Evolutionary conservation across 2,329 filamentous ascomycete species (phyloP).

Genomic region (Cercospora sp.): DNA sequence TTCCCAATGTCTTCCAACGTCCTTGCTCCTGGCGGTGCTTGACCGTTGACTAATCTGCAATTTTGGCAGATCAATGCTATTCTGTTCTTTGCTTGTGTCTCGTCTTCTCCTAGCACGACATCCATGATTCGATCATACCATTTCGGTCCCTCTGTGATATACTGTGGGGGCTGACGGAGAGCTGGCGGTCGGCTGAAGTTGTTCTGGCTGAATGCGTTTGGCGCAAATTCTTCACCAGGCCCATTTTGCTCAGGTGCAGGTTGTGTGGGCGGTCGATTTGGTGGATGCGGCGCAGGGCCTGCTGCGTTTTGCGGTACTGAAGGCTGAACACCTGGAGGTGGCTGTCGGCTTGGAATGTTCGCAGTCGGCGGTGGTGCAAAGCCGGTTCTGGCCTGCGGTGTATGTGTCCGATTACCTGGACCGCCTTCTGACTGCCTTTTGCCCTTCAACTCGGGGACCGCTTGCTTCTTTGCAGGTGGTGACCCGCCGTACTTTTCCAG

Average conservation of each 20-base stretch:
- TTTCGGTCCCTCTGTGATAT: constrained; percentile 47
- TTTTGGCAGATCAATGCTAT: constrained; percentile 79
- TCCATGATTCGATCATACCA: constrained; percentile 98
- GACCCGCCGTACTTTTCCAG: constrained; percentile 88
- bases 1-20: constrained; percentile 74
- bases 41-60: constrained; percentile 90
- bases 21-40: constrained; percentile 84
- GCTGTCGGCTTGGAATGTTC: constrained; percentile 55
- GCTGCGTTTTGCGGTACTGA: constrained; percentile 14
- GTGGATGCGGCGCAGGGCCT: constrained; percentile 7
- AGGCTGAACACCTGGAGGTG: constrained; percentile 18
- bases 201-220: constrained; percentile 66
- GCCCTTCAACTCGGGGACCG: constrained; percentile 42
- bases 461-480: constrained; percentile 42
- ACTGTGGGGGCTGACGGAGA: constrained; percentile 25
- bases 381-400: constrained; percentile 54
- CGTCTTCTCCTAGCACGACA: constrained; percentile 89
- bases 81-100: constrained; percentile 87
- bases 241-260: constrained; percentile 17
- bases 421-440: constrained; percentile 31
- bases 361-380: constrained; percentile 64
- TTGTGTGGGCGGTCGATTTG: constrained; percentile 17
- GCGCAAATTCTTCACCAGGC: constrained; percentile 66
- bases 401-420: constrained; percentile 22
- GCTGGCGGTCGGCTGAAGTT: constrained; percentile 51